A percentile compares a stretch with the other conserved stretches of the same genome.
These are phyloP conservation scores for Penicillium crustosum DNA, from an alignment of 2,329 filamentous ascomycete species.

Conservation along the genomic window DNA sequence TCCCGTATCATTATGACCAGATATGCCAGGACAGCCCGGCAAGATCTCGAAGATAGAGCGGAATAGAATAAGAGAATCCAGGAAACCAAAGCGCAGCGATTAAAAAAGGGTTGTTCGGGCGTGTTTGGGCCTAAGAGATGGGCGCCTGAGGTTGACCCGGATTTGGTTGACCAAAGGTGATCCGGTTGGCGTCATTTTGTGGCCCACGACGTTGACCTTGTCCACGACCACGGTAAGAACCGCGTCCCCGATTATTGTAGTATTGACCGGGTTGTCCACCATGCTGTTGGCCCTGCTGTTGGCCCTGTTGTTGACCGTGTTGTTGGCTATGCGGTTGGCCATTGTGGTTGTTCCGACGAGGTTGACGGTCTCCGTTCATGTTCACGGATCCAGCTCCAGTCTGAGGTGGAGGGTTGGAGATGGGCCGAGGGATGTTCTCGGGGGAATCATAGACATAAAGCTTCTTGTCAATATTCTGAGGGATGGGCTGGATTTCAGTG, in stretches of 20 bases:
- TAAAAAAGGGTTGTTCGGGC: not conserved
- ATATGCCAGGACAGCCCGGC: slow-evolving; percentile 5
- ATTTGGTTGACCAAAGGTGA: slow-evolving; percentile 29
- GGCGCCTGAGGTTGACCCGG: slow-evolving; percentile 33
- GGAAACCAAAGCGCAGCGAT: not conserved
- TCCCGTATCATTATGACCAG: slow-evolving; percentile 22
- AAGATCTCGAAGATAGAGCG: not conserved
- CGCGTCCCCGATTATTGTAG: slow-evolving; percentile 40
- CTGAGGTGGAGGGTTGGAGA: slow-evolving; percentile 54
- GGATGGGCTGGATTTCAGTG: slow-evolving; percentile 97
- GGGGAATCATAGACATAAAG: slow-evolving; percentile 98
- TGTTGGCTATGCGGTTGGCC: not conserved
- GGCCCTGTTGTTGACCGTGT: slow-evolving; percentile 34
- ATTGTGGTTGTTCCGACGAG: slow-evolving; percentile 38
- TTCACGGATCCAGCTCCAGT: slow-evolving; percentile 23
- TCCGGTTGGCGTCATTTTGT: slow-evolving; percentile 34
- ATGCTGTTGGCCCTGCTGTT: slow-evolving; percentile 24
- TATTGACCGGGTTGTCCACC: slow-evolving; percentile 33
- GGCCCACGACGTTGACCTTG: slow-evolving; percentile 44
- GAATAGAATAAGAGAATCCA: not conserved
- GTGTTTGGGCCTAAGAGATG: slow-evolving; percentile 24
- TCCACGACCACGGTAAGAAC: slow-evolving; percentile 46
- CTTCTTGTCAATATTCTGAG: slow-evolving; percentile 90
- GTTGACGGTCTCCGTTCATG: slow-evolving; percentile 32
- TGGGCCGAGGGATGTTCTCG: slow-evolving; percentile 86